Conservation (phyloP, 2,329 filamentous ascomycete species). For the Kalaharituber pfeilii region DNA sequence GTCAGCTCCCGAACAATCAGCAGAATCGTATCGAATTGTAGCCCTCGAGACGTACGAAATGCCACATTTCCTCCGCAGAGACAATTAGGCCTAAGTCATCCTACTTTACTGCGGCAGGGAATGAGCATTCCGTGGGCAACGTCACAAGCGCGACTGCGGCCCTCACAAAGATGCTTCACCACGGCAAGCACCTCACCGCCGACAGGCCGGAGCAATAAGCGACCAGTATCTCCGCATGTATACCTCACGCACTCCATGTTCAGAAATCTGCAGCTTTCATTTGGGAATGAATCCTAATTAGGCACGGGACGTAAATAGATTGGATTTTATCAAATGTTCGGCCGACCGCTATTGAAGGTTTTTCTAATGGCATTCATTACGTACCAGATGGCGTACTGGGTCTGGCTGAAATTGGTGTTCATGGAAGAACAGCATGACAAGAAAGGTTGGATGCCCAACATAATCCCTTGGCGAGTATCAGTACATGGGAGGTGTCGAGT, state of each 20-base stretch:
- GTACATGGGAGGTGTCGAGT: background rate
- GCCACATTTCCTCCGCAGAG: constrained; percentile 1
- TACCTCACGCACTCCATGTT: background rate
- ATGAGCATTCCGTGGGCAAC: no score
- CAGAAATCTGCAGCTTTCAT: background rate
- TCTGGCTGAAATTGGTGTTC: constrained; percentile 56
- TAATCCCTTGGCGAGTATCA: background rate
- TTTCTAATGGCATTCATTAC: constrained; percentile 58
- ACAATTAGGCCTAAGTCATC: background rate
- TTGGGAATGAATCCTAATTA: no score
- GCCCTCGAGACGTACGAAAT: background rate
- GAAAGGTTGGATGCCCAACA: constrained; percentile 32
- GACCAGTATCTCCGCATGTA: constrained; percentile 4
- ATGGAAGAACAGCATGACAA: constrained; percentile 47
- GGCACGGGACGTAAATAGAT: no score
- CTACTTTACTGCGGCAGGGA: no score
- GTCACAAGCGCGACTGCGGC: background rate
- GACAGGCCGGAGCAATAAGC: constrained; percentile 5
- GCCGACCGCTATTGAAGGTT: no score
- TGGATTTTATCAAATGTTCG: no score
- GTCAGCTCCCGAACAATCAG: background rate
- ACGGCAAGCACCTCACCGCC: background rate
- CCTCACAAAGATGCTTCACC: background rate
- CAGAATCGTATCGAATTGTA: background rate
- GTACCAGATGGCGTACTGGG: constrained; percentile 61